Conservation (phyloP, 2,329 filamentous ascomycete genomes). For the Alternaria longipes region DNA sequence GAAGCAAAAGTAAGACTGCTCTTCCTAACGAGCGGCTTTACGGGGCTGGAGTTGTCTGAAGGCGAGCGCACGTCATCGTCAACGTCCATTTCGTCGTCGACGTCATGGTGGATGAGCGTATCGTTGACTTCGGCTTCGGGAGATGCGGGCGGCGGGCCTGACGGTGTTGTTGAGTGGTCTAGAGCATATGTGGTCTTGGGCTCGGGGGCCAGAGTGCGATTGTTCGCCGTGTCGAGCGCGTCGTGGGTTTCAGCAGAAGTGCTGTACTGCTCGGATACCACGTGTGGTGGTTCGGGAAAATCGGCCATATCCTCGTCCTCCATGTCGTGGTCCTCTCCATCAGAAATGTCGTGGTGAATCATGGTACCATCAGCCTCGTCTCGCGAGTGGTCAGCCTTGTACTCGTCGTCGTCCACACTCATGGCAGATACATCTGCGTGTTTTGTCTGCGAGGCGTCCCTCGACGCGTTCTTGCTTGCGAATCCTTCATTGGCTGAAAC, state of each 20-base stretch:
- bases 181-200: slow-evolving; percentile 33
- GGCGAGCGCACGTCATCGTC: slow-evolving; percentile 68
- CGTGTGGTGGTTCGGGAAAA: slow-evolving; percentile 33
- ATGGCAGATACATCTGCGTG: slow-evolving; percentile 38
- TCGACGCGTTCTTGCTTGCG: slow-evolving; percentile 42
- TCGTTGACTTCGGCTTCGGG: slow-evolving; percentile 35
- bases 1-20: slow-evolving; percentile 96
- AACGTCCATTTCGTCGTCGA: slow-evolving; percentile 53
- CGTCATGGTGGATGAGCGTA: slow-evolving; percentile 42
- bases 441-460: slow-evolving; percentile 34
- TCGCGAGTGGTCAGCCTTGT: slow-evolving; percentile 31
- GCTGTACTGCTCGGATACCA: slow-evolving; percentile 43
- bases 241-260: slow-evolving; percentile 46
- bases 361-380: slow-evolving; percentile 38
- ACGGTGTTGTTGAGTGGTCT: slow-evolving; percentile 32
- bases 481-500: slow-evolving; percentile 59
- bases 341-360: slow-evolving; percentile 35
- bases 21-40: slow-evolving; percentile 82
- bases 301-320: slow-evolving; percentile 29
- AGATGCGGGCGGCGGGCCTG: slow-evolving; percentile 33
- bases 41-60: slow-evolving; percentile 77
- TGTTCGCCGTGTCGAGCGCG: slow-evolving; percentile 39
- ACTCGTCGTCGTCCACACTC: slow-evolving; percentile 44
- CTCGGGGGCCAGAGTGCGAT: slow-evolving; percentile 31
- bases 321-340: slow-evolving; percentile 30